Conservation (phyloP, 2,329 filamentous ascomycete genomes). For the Apiospora saccharicola region DNA sequence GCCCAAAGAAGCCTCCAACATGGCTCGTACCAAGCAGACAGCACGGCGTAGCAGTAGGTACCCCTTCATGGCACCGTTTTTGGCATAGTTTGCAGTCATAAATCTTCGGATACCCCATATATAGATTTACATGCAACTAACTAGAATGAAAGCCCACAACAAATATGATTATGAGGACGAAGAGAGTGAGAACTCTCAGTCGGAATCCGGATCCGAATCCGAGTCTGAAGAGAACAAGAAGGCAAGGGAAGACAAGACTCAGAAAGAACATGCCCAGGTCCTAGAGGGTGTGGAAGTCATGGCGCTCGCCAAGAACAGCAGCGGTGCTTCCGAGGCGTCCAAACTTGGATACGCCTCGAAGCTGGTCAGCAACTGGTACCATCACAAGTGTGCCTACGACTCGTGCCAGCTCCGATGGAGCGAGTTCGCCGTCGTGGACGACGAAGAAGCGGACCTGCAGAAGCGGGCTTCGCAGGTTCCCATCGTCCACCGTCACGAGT, state of each 20-base stretch:
- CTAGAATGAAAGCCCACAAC: neutral
- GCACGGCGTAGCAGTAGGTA: conserved; percentile 3
- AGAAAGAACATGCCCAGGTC: conserved; percentile 23
- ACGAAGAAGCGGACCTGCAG: conserved; percentile 38
- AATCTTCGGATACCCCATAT: neutral
- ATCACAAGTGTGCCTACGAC: conserved; percentile 35
- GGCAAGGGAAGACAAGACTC: neutral
- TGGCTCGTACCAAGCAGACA: conserved; percentile 24
- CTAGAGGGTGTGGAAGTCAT: conserved; percentile 28
- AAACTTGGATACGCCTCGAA: conserved; percentile 28
- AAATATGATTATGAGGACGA: neutral
- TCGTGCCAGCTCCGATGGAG: conserved; percentile 41
- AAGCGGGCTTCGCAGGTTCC: conserved; percentile 35
- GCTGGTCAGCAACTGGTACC: conserved; percentile 35
- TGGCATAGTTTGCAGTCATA: neutral
- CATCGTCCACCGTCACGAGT: conserved; percentile 44
- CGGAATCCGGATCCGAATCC: neutral
- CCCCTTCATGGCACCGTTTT: neutral
- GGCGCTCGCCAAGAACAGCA: conserved; percentile 25
- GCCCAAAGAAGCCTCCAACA: neutral
- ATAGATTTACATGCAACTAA: neutral
- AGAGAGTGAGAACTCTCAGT: neutral
- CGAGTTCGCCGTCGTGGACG: conserved; percentile 38
- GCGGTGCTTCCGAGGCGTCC: conserved; percentile 26
- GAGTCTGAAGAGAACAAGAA: neutral